Base-by-base conservation (phyloP, 2,329 filamentous ascomycete genomes). In the Aspergillus candidus region DNA sequence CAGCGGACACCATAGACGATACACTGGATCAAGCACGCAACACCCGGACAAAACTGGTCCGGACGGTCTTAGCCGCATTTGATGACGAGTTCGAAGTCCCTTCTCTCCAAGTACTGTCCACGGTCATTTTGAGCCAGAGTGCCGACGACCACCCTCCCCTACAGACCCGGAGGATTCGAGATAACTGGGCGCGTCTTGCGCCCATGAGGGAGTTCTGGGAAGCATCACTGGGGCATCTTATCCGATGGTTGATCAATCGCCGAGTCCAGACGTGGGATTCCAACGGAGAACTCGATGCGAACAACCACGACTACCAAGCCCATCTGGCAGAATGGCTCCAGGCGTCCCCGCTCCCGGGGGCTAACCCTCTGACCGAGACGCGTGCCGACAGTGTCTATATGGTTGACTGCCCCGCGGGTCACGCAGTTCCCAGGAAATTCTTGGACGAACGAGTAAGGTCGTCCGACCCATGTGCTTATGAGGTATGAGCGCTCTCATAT, bases 381-480 rank as follows among this genome's bases (percentile, higher is more conserved):
- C 35, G 32, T 40, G 40, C 27, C 38, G 34, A 14, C 32, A 13
- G 8, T 11, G 45, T 62, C 10, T 67, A 65, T 48, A 51, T 61
- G 10, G 62, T 67, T 12, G 54, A 65, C 38, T 67, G 62, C 30
- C 63, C 62, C 11, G 60, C 58, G 18, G 52, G 63, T 4, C 63
- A 66, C 45, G 58, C 54, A 4, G 47, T 66, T 12, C 60, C 62
- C 10, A 59, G 52, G 31, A 53, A 49, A 27, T 45, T 55, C 11
- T 46, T 67, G 12, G 62, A 60, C 35, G 57, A 66, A 40, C 61
- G 60, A 35, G 45, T 67, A 15, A 54, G 53, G 15, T 58, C 45
- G 41, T 51, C 44, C 35, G 62, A 65, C 38, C 63, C 52, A 22
- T 59, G 54, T 39, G 58, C 58, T 13, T 61, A 59, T 38, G 59